Evolutionary conservation across 768 basidiomycete species (phyloP).

Genomic region (Trametes gibbosa): DNA sequence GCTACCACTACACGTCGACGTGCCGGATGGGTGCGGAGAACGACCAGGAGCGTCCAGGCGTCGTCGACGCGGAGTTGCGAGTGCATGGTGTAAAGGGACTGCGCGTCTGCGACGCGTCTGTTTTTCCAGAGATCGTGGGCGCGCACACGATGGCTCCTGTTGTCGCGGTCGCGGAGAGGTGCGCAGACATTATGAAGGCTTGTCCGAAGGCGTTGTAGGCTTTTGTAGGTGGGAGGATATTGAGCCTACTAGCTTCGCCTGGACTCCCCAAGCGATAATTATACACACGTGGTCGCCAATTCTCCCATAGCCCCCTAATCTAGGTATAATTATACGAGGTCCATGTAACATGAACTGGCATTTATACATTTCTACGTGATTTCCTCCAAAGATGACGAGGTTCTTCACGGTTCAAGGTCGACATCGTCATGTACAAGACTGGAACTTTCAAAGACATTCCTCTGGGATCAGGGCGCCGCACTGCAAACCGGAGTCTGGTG

Average conservation of each 20-base stretch:
- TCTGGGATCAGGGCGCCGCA: background rate
- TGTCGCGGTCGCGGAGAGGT: constrained; percentile 38
- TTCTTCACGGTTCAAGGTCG: no score
- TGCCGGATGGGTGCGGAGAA: constrained; percentile 34
- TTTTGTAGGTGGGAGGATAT: background rate
- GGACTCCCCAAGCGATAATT: no score
- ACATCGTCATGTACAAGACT: no score
- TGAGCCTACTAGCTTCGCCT: no score
- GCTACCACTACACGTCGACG: constrained; percentile 36
- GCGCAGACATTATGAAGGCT: constrained; percentile 34
- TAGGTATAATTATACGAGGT: no score
- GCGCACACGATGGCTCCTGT: constrained; percentile 35
- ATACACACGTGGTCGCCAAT: no score
- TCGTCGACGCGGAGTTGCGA: constrained; percentile 34
- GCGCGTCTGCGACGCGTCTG: constrained; percentile 29
- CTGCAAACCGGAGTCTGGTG: no score
- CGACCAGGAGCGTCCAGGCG: constrained; percentile 2
- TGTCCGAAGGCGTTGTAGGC: background rate
- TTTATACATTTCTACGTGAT: no score
- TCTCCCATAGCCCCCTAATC: no score
- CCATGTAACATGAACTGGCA: no score
- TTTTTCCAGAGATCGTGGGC: constrained; percentile 30
- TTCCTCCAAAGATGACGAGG: no score
- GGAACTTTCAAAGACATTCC: background rate
- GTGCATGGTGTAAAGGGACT: constrained; percentile 45